phyloP scores from a whole-genome alignment of 768 basidiomycete species.

The Russula compacta region DNA sequence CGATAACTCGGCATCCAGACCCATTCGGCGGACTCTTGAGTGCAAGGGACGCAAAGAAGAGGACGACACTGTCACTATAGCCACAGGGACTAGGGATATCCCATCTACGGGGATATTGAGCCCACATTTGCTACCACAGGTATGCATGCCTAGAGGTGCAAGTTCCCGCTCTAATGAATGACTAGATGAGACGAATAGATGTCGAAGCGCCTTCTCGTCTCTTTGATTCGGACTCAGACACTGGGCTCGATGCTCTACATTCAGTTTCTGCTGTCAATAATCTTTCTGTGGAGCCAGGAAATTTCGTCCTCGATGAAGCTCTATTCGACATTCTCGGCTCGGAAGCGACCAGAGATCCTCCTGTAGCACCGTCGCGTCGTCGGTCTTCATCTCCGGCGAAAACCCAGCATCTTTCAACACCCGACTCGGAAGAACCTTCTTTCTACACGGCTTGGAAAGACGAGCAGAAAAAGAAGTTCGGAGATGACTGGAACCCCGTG shows the following conservation, averaged over 20 bases:
- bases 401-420: background rate
- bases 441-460: constrained; percentile 11
- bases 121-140: background rate
- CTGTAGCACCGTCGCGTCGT: background rate
- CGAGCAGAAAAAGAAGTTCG: constrained; percentile 4
- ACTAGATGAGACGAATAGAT: background rate
- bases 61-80: background rate
- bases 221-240: background rate
- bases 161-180: background rate
- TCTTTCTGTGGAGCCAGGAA: constrained; percentile 1
- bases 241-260: background rate
- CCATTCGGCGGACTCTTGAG: background rate
- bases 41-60: background rate
- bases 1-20: background rate
- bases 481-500: constrained; percentile 10
- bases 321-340: constrained; percentile 24
- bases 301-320: constrained; percentile 29
- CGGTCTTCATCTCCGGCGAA: background rate
- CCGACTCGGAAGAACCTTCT: constrained; percentile 9
- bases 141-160: background rate
- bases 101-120: background rate
- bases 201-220: background rate
- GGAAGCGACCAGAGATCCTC: background rate
- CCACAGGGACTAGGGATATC: background rate
- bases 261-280: background rate